Percentiles rank a stretch among this genome's conserved stretches.
These are phyloP conservation scores for Syzygium malaccense DNA, from an alignment of 441 rosid species.

Conservation along the genomic window DNA sequence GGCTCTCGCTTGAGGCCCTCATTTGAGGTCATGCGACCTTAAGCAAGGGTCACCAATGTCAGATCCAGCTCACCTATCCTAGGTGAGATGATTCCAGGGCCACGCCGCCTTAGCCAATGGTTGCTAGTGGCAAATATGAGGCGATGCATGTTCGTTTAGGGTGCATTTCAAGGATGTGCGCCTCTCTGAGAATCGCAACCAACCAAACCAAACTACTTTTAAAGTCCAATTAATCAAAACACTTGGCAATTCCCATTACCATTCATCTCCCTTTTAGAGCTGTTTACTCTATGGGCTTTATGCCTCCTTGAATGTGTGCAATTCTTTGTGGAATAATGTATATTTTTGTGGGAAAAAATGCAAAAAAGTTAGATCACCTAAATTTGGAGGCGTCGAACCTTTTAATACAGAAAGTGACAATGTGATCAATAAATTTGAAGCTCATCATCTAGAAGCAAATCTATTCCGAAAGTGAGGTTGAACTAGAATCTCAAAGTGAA, in stretches of 20 bases:
- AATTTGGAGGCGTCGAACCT: not conserved
- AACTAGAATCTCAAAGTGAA: not conserved
- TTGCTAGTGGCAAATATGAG: not conserved
- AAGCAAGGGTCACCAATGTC: rapidly evolving
- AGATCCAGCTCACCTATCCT: not conserved
- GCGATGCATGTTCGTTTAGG: not conserved
- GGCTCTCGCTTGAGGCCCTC: not conserved
- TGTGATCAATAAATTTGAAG: not conserved
- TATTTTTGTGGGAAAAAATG: not conserved
- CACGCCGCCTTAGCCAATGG: not conserved
- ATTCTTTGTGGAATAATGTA: not conserved
- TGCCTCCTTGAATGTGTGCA: not conserved
- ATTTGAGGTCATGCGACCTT: not conserved
- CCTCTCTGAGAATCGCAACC: not conserved
- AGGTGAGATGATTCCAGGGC: not conserved
- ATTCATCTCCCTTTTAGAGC: not conserved
- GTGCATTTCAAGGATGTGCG: not conserved
- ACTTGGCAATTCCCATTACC: not conserved
- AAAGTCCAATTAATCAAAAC: not conserved
- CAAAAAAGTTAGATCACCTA: not conserved
- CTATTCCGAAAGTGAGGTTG: not conserved
- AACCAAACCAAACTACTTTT: not conserved
- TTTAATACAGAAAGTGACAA: not conserved
- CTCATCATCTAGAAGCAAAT: not conserved
- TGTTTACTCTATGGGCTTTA: not conserved